Base-by-base conservation (phyloP, 371 early-diverging fungal species). In the Haplosporangium sp. region DNA sequence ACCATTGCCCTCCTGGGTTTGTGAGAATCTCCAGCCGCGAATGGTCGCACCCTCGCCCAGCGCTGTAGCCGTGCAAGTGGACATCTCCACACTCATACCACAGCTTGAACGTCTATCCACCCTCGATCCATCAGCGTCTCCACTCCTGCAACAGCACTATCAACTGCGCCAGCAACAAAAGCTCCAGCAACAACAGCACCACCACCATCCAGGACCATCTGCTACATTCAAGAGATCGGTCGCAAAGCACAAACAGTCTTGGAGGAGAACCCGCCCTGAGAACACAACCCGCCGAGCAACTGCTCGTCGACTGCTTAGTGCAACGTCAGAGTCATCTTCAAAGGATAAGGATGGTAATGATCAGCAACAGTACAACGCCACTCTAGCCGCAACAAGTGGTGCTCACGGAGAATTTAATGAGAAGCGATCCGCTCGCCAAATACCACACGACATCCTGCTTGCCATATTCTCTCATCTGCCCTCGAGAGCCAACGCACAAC, bases 391-490 rank as follows among this genome's bases (percentile, higher is more conserved):
- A 47, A 38, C 56, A 63, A 21, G 16, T 9, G 29, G 29, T 2
- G 29, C 29, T 29, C 29, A 29, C 29, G 29, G 29, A 29, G 29
- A 29, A 29, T 29, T 29, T 29, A 29, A 29, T 29, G 61, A 51
- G 29, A 16, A 37, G 14, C 45, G 45, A n/a, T n/a, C 62, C 21
- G 59, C 59, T 3, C 50, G 67, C 14, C 62, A 64, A n/a, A 46
- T 79, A 6, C 80, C 80, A 10, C 73, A 79, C 43, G 80, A 79
- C 47, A 73, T 79, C 52, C 62, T 79, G 18, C 65, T 72, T 16
- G 69, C 69, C 51, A 79, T 79, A 51, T 69, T 79, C 36, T 69
- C 80, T 2, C 69, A 79, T 58, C 58, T 73, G 21, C 69, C 64
- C 2, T 42, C 73, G 0, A 54, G 80, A 12, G 73, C 73, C 37